Conservation (phyloP, 2,329 filamentous ascomycete species). For the Aspergillus sp. region DNA sequence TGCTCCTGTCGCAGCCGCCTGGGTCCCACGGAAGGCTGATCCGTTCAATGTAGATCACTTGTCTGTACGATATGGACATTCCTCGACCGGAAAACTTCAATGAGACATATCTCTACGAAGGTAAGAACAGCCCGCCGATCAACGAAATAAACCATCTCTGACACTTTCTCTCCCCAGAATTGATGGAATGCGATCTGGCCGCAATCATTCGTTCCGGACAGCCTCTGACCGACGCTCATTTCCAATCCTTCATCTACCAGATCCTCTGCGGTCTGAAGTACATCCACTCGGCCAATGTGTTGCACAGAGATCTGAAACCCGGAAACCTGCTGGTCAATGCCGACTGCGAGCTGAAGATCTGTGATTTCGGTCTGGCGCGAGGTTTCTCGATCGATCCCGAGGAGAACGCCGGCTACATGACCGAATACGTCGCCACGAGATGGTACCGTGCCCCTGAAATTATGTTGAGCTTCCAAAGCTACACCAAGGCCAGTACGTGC, state of each 20-base stretch:
- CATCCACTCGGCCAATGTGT: constrained; percentile 96
- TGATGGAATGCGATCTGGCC: constrained; percentile 98
- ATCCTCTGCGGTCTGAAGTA: constrained; percentile 98
- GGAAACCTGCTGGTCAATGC: constrained; percentile 97
- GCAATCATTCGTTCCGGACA: constrained; percentile 98
- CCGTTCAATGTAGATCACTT: constrained; percentile 73
- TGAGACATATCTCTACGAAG: constrained; percentile 98
- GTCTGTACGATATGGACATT: constrained; percentile 99
- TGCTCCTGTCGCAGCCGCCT: constrained; percentile 13
- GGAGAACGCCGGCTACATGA: constrained; percentile 99
- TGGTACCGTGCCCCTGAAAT: constrained; percentile 99
- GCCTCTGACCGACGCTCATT: constrained; percentile 95
- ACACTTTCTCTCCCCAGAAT: constrained; percentile 59
- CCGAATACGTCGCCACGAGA: constrained; percentile 95
- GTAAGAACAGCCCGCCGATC: constrained; percentile 49
- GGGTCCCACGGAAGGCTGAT: constrained; percentile 34
- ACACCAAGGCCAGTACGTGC: constrained; percentile 97
- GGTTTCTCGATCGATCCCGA: constrained; percentile 97
- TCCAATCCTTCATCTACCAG: constrained; percentile 99
- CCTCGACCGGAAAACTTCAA: constrained; percentile 97
- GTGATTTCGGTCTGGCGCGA: constrained; percentile 93
- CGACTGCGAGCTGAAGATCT: constrained; percentile 99
- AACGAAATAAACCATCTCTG: not conserved
- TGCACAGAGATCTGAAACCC: constrained; percentile 95
- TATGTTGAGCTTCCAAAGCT: constrained; percentile 99